Conservation (phyloP, 2,329 filamentous ascomycete genomes). For the Xylariaceae sp. region DNA sequence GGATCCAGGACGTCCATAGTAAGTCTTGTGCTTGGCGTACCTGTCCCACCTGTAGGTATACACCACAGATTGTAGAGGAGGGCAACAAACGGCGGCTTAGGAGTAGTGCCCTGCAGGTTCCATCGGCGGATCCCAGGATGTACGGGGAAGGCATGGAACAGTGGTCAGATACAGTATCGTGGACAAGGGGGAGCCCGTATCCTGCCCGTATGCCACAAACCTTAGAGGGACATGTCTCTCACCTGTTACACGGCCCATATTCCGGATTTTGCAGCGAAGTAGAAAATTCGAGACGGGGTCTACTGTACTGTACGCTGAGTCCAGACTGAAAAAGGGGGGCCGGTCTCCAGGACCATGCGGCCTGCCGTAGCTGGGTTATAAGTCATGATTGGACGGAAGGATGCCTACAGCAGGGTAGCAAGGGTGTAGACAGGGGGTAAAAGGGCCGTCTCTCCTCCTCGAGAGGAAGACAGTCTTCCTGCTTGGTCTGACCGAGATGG, state of each 20-base stretch:
- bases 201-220: too few species aligned
- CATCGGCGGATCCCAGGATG: constrained; percentile 10
- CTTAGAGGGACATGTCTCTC: constrained; percentile 2
- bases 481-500: constrained; percentile 24
- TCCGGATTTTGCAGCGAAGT: constrained; percentile 9
- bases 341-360: constrained; percentile 6
- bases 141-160: background rate
- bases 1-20: too few species aligned
- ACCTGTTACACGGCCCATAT: constrained; percentile 14
- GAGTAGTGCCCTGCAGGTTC: constrained; percentile 14
- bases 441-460: constrained; percentile 25
- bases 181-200: too few species aligned
- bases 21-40: too few species aligned
- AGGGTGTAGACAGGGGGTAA: constrained; percentile 22
- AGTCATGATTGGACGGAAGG: constrained; percentile 22
- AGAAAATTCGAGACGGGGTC: constrained; percentile 18
- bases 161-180: too few species aligned
- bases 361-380: constrained; percentile 12
- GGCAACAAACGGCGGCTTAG: too few species aligned
- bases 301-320: constrained; percentile 18
- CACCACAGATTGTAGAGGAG: too few species aligned
- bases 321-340: constrained; percentile 21
- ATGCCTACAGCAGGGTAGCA: constrained; percentile 17
- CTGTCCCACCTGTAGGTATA: too few species aligned
- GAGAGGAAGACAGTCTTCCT: constrained; percentile 15